Conservation (phyloP, 148 eudicot genomes). For the Chenopodium berlandieri region DNA sequence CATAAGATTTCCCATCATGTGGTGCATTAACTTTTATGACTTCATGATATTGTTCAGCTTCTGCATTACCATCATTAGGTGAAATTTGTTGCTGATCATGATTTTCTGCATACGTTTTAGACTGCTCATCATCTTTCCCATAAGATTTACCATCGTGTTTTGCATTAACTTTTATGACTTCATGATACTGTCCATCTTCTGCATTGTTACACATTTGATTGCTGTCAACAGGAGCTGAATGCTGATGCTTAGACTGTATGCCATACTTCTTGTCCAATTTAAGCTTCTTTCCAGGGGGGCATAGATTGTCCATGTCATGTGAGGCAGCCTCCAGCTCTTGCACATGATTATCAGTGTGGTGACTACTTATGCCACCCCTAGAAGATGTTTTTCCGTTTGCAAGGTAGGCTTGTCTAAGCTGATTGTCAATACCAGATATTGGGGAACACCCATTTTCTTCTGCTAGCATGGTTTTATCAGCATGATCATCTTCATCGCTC, state of each 20-base stretch:
- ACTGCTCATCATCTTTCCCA: neutral
- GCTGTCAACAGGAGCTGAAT: slow-evolving; percentile 24
- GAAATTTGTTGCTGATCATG: slow-evolving; percentile 21
- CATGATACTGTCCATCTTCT: neutral
- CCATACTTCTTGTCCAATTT: slow-evolving; percentile 29
- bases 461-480: slow-evolving; percentile 9
- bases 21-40: slow-evolving; percentile 1
- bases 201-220: slow-evolving; percentile 18
- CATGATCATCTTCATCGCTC: slow-evolving; percentile 8
- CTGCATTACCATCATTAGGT: slow-evolving; percentile 25
- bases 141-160: slow-evolving; percentile 19
- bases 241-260: slow-evolving; percentile 17
- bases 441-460: slow-evolving; percentile 18
- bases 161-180: slow-evolving; percentile 2
- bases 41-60: neutral
- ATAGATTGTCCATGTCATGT: slow-evolving; percentile 18
- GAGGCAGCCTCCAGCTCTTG: neutral
- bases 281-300: slow-evolving; percentile 37
- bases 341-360: slow-evolving; percentile 21
- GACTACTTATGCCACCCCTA: slow-evolving; percentile 30
- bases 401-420: slow-evolving; percentile 12
- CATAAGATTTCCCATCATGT: slow-evolving; percentile 18
- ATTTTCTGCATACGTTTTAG: slow-evolving; percentile 2
- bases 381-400: slow-evolving; percentile 18
- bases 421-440: slow-evolving; percentile 12